These are phyloP conservation scores for Ogataea nakhonphanomensis DNA, from an alignment of 805 yeast species.

Conservation along the genomic window DNA sequence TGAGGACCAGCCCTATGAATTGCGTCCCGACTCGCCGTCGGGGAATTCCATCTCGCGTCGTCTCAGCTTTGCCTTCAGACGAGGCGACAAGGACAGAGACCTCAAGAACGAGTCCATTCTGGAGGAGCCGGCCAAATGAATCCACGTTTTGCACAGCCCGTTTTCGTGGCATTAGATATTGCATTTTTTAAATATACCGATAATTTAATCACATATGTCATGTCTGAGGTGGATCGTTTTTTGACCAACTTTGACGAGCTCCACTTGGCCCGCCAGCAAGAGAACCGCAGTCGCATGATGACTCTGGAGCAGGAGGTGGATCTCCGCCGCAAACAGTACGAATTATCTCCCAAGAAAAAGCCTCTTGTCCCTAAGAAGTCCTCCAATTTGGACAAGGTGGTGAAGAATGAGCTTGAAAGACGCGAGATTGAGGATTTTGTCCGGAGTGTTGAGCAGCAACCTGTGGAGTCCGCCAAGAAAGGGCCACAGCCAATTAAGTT, in stretches of 20 bases:
- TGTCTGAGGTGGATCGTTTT: slow-evolving; percentile 27
- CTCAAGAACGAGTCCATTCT: slow-evolving; percentile 16
- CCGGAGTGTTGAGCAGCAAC: not conserved
- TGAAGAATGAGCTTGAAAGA: not conserved
- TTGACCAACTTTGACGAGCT: slow-evolving; percentile 23
- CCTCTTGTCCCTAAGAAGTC: slow-evolving; percentile 29
- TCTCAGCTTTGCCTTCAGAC: slow-evolving; percentile 31
- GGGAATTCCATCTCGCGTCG: slow-evolving; percentile 24
- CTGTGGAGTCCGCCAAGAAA: not conserved
- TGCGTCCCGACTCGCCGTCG: slow-evolving; percentile 11
- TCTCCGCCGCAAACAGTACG: slow-evolving; percentile 18
- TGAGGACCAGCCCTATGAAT: slow-evolving; percentile 2
- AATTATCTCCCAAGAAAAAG: slow-evolving; percentile 21
- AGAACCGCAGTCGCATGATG: slow-evolving; percentile 18
- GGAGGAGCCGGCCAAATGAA: slow-evolving; percentile 17
- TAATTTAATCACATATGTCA: slow-evolving; percentile 11
- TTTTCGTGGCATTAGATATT: not conserved
- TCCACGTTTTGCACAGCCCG: slow-evolving; percentile 5
- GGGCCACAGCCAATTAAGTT: not conserved
- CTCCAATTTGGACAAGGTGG: slow-evolving; percentile 5
- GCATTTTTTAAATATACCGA: not conserved
- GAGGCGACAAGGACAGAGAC: slow-evolving; percentile 29
- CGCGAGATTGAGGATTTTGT: not conserved
- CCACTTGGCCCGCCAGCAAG: slow-evolving; percentile 16
- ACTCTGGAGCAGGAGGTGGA: slow-evolving; percentile 22